phyloP scores from a whole-genome alignment of 2,329 filamentous ascomycete genomes.

The Beauveria varroae region DNA sequence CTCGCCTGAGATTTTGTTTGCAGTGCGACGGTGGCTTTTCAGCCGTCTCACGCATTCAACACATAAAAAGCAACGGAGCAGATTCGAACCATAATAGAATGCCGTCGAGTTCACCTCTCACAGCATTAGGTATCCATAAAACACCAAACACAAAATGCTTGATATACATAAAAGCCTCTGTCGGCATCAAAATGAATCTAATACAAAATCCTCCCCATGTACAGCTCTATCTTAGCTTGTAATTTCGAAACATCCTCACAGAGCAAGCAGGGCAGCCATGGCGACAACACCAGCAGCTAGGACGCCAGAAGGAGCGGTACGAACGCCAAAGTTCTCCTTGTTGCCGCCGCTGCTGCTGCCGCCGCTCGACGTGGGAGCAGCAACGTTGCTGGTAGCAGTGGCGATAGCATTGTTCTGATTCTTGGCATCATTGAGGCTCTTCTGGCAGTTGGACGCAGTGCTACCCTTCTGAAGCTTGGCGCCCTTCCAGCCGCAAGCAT shows the following conservation, averaged over 20 bases:
- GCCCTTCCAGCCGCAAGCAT: slow-evolving; percentile 66
- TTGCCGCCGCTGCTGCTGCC: slow-evolving; percentile 14
- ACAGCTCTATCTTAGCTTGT: background rate
- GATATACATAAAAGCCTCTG: slow-evolving; percentile 11
- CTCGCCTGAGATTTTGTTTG: background rate
- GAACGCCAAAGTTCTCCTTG: slow-evolving; percentile 30
- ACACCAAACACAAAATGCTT: slow-evolving; percentile 13
- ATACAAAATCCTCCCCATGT: background rate
- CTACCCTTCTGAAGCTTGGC: slow-evolving; percentile 47
- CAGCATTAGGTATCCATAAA: slow-evolving; percentile 10
- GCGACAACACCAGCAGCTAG: slow-evolving; percentile 44
- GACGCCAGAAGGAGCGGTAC: slow-evolving; percentile 29
- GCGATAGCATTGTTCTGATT: slow-evolving; percentile 41
- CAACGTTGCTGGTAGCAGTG: slow-evolving; percentile 35
- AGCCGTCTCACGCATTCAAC: background rate
- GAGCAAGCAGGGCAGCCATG: slow-evolving; percentile 34
- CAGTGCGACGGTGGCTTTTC: background rate
- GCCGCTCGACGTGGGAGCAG: slow-evolving; percentile 22
- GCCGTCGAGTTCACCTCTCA: slow-evolving; percentile 9
- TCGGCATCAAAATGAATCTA: slow-evolving; percentile 10
- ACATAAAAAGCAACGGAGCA: slow-evolving; percentile 1
- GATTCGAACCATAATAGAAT: slow-evolving; percentile 2
- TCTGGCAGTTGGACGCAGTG: slow-evolving; percentile 46
- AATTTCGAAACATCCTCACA: slow-evolving; percentile 31
- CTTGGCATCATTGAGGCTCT: slow-evolving; percentile 56